Percentiles rank a stretch among this genome's conserved stretches.
Conservation (phyloP, 805 yeast genomes). For the Starmerella sirachaensis region DNA sequence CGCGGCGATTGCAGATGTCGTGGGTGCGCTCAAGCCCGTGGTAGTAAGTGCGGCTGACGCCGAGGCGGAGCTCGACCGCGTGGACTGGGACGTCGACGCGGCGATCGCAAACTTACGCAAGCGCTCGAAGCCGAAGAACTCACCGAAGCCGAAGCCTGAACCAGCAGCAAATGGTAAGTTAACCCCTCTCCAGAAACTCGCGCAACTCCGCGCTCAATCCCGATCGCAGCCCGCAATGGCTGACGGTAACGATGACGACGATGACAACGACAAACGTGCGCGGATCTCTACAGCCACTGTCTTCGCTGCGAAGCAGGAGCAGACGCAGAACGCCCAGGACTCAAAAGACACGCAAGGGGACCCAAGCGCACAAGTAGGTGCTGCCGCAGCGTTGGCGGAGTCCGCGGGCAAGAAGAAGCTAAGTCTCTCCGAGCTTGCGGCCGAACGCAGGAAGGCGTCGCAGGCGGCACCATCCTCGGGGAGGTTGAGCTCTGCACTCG, state of each 20-base stretch:
- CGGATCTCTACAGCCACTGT: too few relatives aligned
- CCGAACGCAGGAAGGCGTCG: too few relatives aligned
- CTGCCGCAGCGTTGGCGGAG: not conserved
- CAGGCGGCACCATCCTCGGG: too few relatives aligned
- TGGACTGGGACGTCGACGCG: slow-evolving; percentile 12
- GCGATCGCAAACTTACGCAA: slow-evolving; percentile 7
- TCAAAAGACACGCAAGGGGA: not conserved
- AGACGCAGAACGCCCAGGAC: too few relatives aligned
- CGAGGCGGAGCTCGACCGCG: slow-evolving; percentile 21
- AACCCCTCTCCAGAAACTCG: slow-evolving; percentile 17
- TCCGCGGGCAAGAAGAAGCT: not conserved
- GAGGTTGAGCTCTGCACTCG: too few relatives aligned
- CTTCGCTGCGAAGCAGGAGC: too few relatives aligned
- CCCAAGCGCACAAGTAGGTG: too few relatives aligned
- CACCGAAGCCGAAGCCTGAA: slow-evolving; percentile 3
- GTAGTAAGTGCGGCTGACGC: slow-evolving; percentile 21
- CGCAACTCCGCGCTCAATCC: slow-evolving; percentile 11
- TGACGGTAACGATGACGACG: too few relatives aligned
- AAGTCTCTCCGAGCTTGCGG: slow-evolving; percentile 10
- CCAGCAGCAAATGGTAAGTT: slow-evolving; percentile 20
- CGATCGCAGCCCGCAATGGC: too few relatives aligned
- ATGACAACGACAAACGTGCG: too few relatives aligned
- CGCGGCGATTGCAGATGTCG: slow-evolving; percentile 20
- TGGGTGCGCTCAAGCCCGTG: slow-evolving; percentile 15
- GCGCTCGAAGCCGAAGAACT: slow-evolving; percentile 7